phyloP scores from a whole-genome alignment of 495 filamentous ascomycete species.

The Aspergillus haitiensis region DNA sequence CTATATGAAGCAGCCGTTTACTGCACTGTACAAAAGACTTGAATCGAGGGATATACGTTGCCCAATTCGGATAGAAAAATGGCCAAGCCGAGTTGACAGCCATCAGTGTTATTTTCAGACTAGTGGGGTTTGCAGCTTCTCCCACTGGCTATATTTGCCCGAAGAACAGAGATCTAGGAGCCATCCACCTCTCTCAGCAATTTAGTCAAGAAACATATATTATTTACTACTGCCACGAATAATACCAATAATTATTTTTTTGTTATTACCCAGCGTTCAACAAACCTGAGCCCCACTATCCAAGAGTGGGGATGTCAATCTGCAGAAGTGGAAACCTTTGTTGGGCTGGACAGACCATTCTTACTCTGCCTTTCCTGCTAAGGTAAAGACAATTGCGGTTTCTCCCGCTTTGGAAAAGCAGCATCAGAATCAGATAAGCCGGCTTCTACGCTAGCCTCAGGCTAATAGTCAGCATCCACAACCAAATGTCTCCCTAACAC shows the following conservation, averaged over 20 bases:
- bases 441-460: background rate
- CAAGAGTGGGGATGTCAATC: slow-evolving; percentile 7
- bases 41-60: too few relatives aligned
- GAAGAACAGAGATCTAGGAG: too few relatives aligned
- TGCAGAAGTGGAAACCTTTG: slow-evolving; percentile 5
- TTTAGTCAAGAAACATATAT: too few relatives aligned
- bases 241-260: too few relatives aligned
- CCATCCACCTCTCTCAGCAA: too few relatives aligned
- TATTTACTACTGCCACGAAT: too few relatives aligned
- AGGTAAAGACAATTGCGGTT: background rate
- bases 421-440: background rate
- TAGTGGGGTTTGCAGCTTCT: too few relatives aligned
- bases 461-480: slow-evolving; percentile 3
- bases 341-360: background rate
- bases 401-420: slow-evolving; percentile 2
- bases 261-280: background rate
- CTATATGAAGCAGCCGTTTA: too few relatives aligned
- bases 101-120: background rate
- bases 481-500: background rate
- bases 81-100: background rate
- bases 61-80: too few relatives aligned
- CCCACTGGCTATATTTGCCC: too few relatives aligned
- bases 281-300: background rate
- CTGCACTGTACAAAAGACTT: too few relatives aligned
- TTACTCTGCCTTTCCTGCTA: background rate